Conservation (phyloP, 2,329 filamentous ascomycete genomes). For the Aureobasidium sp. region DNA sequence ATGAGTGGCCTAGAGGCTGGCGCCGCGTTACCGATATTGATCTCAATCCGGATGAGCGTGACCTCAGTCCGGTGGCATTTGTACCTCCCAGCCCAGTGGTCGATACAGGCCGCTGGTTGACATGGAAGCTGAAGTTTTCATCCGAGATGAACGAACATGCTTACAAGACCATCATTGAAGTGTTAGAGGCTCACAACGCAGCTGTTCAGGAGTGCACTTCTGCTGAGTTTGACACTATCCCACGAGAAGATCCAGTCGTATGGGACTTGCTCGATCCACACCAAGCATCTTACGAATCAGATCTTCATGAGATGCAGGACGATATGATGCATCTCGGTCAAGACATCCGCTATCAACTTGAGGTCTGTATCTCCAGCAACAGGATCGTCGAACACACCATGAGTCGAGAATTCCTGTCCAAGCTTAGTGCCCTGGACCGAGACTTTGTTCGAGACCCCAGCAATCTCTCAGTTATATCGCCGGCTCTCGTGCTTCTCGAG, state of each 20-base stretch:
- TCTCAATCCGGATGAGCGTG: conserved; percentile 27
- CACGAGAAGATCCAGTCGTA: background rate
- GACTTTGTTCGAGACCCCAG: background rate
- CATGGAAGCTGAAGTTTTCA: conserved; percentile 36
- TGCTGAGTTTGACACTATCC: background rate
- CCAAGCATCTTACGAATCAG: conserved; percentile 7
- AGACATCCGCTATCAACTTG: conserved; percentile 77
- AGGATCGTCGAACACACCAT: conserved; percentile 72
- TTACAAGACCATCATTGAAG: conserved; percentile 24
- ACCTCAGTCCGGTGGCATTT: conserved; percentile 11
- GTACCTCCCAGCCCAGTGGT: conserved; percentile 8
- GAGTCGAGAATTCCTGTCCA: conserved; percentile 57
- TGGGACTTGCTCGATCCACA: conserved; percentile 11
- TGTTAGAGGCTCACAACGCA: conserved; percentile 67
- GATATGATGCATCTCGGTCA: conserved; percentile 44
- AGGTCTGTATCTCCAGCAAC: conserved; percentile 82
- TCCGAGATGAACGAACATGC: background rate
- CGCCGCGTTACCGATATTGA: conserved; percentile 58
- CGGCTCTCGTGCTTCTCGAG: conserved; percentile 63
- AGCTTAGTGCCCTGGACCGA: conserved; percentile 48
- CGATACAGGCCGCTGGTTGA: conserved; percentile 53
- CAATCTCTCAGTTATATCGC: conserved; percentile 16
- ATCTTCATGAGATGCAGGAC: conserved; percentile 21
- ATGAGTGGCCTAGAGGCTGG: conserved; percentile 49
- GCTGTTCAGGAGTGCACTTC: conserved; percentile 17